phyloP scores from a whole-genome alignment of 331 rosid genomes.

The Malus hybrid region DNA sequence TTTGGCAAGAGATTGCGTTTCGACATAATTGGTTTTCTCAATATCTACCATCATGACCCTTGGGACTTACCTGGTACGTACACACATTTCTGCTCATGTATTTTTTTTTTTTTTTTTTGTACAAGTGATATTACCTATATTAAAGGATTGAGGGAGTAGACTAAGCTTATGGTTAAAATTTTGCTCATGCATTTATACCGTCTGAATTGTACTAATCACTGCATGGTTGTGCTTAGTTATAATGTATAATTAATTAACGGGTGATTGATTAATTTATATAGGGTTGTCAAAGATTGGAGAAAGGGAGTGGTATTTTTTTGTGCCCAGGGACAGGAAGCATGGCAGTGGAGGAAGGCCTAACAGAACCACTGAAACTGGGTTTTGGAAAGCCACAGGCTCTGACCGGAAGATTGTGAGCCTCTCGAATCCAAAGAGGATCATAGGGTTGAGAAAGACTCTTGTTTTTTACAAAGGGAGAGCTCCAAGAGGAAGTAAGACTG shows the following conservation, averaged over 20 bases:
- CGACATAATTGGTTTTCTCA: constrained; percentile 69
- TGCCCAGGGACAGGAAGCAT: constrained; percentile 88
- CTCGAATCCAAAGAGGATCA: constrained; percentile 62
- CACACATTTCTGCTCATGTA: neutral
- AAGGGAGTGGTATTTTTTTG: constrained; percentile 97
- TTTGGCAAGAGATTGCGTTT: constrained; percentile 50
- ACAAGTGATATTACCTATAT: too few species aligned
- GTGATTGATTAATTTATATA: neutral
- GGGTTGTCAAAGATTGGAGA: constrained; percentile 87
- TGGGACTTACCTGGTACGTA: constrained; percentile 80
- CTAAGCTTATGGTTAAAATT: too few species aligned
- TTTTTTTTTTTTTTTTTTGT: too few species aligned
- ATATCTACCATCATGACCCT: constrained; percentile 83
- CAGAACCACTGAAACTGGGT: constrained; percentile 85
- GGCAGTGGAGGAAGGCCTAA: constrained; percentile 91
- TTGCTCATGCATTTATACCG: neutral
- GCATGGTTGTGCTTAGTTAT: neutral
- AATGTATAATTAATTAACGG: neutral
- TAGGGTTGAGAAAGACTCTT: constrained; percentile 82
- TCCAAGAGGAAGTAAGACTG: constrained; percentile 79
- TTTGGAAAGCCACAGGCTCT: constrained; percentile 97
- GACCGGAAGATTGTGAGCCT: constrained; percentile 66
- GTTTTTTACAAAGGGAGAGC: constrained; percentile 92
- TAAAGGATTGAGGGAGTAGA: too few species aligned
- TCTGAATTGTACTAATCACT: neutral